These are phyloP conservation scores for Parietichytrium sp. DNA, from an alignment of 108 stramenopile genomes.

Conservation along the genomic window DNA sequence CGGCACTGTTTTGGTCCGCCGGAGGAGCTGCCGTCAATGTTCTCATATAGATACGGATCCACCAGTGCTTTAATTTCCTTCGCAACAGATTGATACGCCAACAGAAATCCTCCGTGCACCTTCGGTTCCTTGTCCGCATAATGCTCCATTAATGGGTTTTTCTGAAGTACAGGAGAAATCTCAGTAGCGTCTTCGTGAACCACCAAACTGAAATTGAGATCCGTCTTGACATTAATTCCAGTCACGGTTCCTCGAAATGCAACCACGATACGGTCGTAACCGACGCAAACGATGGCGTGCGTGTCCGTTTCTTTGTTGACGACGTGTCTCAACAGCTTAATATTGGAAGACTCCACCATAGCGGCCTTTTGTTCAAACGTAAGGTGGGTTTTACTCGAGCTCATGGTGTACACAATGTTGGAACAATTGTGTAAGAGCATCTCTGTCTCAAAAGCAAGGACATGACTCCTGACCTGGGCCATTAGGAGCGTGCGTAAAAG, in stretches of 20 bases:
- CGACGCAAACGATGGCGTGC: neutral
- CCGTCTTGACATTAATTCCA: neutral
- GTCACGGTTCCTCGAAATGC: conserved; percentile 32
- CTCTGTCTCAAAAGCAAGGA: neutral
- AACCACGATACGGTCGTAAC: neutral
- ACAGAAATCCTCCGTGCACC: neutral
- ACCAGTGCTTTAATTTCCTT: neutral
- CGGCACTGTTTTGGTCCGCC: neutral
- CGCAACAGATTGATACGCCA: neutral
- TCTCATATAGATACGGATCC: neutral
- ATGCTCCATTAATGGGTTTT: neutral
- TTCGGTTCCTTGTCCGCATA: too few relatives aligned
- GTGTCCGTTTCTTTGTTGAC: neutral
- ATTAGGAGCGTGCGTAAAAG: too few relatives aligned
- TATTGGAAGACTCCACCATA: neutral
- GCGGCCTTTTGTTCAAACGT: neutral
- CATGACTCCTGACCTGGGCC: neutral
- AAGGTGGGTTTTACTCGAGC: too few relatives aligned
- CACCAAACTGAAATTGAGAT: neutral
- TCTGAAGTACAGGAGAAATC: neutral
- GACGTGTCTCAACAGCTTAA: neutral
- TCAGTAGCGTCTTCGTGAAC: neutral
- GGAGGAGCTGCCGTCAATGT: neutral
- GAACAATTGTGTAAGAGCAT: neutral
- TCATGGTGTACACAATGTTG: neutral